Evolutionary conservation across 805 yeast species (phyloP), one percentile per base, ranked within the genome.

Genomic region (Dipodascus geniculatus): DNA sequence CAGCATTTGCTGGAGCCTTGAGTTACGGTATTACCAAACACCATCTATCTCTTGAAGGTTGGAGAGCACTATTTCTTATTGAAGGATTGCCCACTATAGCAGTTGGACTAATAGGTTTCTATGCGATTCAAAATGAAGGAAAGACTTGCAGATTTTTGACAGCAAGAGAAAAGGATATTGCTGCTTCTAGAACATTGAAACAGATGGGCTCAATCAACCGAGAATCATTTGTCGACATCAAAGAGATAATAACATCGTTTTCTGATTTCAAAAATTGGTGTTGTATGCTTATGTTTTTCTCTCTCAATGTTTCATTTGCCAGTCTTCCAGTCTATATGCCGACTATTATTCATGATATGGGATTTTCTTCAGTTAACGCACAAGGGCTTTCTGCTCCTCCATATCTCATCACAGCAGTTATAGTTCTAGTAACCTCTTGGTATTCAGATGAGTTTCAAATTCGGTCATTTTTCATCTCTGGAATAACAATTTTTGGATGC

Each of bases 261-360:
- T 9, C 20, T 16, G 53, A 51, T 22, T 16, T 42, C 17, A 51
- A 51, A 23, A 51, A 51, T 23, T 22, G 58, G 58, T 35, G 48
- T 16, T 17, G 49, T 51, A 42, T 42, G 49, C 38, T 51, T 16
- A 54, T 54, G 61, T 61, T 54, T 55, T 61, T 62, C 53, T 59
- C 61, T 50, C 56, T 61, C 52, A 60, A 61, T 42, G 63, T 60
- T 24, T 58, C 62, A 22, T 61, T 61, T 51, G 57, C 64, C 9
- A 74, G 77, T 57, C 74, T 74, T 31, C 74, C 78, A 11, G 74
- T 74, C 55, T 75, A 72, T 60, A 68, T 74, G 66, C 79, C 79
- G 2, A 65, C 75, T 3, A 74, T 75, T 42, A 71, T 75, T 20
- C 60, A 67, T 47, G 74, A 76, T 14, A 68, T 75, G 60, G 71